Percentiles rank a stretch among this genome's conserved stretches.
phyloP scores from a whole-genome alignment of 2,329 filamentous ascomycete genomes.

The Aspergillus versicolor region DNA sequence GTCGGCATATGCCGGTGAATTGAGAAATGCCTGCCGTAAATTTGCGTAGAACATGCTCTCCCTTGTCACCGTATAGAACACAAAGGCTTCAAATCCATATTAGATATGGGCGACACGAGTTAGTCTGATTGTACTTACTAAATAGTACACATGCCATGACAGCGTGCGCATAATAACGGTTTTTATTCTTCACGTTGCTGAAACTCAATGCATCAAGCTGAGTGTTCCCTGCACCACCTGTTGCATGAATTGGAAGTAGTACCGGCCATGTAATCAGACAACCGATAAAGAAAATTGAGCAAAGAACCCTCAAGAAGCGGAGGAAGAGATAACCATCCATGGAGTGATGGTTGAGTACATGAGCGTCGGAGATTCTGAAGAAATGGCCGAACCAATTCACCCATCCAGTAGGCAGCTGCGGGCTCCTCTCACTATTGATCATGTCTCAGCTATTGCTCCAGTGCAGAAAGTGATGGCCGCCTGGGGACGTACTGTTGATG shows the following conservation, averaged over 20 bases:
- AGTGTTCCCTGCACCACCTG: conserved; percentile 65
- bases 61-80: conserved; percentile 81
- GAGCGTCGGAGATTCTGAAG: conserved; percentile 63
- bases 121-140: background rate
- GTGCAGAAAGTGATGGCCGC: background rate
- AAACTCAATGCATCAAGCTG: conserved; percentile 80
- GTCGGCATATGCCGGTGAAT: conserved; percentile 78
- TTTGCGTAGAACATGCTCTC: conserved; percentile 91
- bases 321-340: conserved; percentile 91
- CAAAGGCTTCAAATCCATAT: conserved; percentile 54
- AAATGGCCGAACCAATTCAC: conserved; percentile 57
- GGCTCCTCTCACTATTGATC: conserved; percentile 45
- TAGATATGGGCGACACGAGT: background rate
- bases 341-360: conserved; percentile 85
- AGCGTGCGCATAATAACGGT: conserved; percentile 75
- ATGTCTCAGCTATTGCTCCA: background rate
- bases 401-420: conserved; percentile 47
- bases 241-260: conserved; percentile 82
- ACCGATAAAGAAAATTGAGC: conserved; percentile 76
- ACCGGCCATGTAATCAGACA: conserved; percentile 84
- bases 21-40: conserved; percentile 83
- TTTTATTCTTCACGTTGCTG: conserved; percentile 66
- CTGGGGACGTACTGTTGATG: conserved; percentile 37
- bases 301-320: conserved; percentile 77
- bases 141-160: conserved; percentile 72